These are phyloP conservation scores for Picochlorum sp. DNA, from an alignment of 139 green algal species.

Conservation along the genomic window DNA sequence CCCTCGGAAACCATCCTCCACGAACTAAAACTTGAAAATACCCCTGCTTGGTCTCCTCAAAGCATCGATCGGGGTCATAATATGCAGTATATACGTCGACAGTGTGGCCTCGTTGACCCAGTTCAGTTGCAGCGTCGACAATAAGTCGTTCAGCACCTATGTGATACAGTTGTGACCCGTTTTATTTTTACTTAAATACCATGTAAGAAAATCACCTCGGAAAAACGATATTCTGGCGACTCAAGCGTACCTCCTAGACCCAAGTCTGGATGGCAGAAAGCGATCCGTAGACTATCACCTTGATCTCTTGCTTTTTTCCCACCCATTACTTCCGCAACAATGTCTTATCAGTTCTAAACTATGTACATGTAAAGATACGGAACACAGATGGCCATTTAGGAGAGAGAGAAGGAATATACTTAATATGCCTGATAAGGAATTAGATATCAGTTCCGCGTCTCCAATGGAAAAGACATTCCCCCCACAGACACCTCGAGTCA, in stretches of 20 bases:
- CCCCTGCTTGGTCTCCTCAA: conserved; percentile 77
- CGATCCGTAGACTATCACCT: conserved; percentile 44
- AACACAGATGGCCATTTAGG: too few relatives aligned
- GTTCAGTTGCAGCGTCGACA: conserved; percentile 86
- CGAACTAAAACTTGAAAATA: conserved; percentile 62
- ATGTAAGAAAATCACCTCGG: too few relatives aligned
- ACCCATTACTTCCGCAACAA: neutral
- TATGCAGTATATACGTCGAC: conserved; percentile 88
- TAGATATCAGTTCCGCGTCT: too few relatives aligned
- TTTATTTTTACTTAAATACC: too few relatives aligned
- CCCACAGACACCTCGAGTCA: too few relatives aligned
- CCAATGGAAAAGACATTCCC: too few relatives aligned
- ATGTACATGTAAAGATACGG: too few relatives aligned
- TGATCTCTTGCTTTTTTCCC: neutral
- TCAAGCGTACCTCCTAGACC: conserved; percentile 62
- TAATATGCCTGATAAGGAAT: too few relatives aligned
- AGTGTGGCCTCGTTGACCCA: conserved; percentile 57
- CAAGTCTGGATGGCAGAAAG: conserved; percentile 90
- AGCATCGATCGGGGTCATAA: conserved; percentile 77
- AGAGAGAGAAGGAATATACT: too few relatives aligned
- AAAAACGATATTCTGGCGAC: too few relatives aligned
- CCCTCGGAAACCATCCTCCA: conserved; percentile 80
- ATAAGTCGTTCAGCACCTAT: conserved; percentile 88
- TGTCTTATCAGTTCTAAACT: too few relatives aligned
- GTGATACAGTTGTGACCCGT: neutral